Evolutionary conservation across 2,329 filamentous ascomycete species (phyloP).

Genomic region (Pleomassaria siparia): DNA sequence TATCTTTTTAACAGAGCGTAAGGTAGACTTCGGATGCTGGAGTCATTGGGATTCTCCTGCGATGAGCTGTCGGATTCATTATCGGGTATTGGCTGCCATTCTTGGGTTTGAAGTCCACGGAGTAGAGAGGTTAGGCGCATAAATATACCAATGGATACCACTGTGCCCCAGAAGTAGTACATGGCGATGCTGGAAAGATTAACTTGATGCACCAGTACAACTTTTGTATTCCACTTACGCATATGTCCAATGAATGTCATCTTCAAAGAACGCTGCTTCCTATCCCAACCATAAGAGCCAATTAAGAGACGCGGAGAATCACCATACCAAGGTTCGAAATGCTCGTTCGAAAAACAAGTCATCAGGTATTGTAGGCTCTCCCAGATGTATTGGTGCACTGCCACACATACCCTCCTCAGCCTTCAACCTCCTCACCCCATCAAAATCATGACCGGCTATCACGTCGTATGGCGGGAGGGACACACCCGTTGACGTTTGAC

Average conservation of each 20-base stretch:
- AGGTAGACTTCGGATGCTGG: conserved; percentile 4
- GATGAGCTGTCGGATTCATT: neutral
- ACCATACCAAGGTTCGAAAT: conserved; percentile 32
- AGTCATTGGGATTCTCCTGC: neutral
- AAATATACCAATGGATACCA: conserved; percentile 26
- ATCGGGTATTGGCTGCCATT: conserved; percentile 10
- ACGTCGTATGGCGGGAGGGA: conserved; percentile 29
- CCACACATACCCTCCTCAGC: conserved; percentile 23
- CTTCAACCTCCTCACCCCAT: conserved; percentile 16
- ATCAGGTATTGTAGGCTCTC: conserved; percentile 25
- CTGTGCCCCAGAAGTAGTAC: conserved; percentile 36
- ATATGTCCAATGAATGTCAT: conserved; percentile 32
- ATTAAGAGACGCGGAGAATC: neutral
- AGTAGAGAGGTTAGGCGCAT: conserved; percentile 25
- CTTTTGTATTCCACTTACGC: conserved; percentile 19
- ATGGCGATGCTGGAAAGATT: conserved; percentile 24
- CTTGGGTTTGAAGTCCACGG: conserved; percentile 5
- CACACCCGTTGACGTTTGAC: conserved; percentile 22
- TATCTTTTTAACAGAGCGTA: conserved; percentile 29
- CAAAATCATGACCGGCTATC: conserved; percentile 22
- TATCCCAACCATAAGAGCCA: conserved; percentile 1
- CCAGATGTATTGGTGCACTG: conserved; percentile 12
- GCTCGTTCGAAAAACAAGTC: conserved; percentile 24
- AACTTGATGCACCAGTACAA: neutral
- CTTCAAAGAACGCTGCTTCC: conserved; percentile 30